phyloP scores from a whole-genome alignment of 1,139 yeast species.

The Lodderomyces metapsilosis region DNA sequence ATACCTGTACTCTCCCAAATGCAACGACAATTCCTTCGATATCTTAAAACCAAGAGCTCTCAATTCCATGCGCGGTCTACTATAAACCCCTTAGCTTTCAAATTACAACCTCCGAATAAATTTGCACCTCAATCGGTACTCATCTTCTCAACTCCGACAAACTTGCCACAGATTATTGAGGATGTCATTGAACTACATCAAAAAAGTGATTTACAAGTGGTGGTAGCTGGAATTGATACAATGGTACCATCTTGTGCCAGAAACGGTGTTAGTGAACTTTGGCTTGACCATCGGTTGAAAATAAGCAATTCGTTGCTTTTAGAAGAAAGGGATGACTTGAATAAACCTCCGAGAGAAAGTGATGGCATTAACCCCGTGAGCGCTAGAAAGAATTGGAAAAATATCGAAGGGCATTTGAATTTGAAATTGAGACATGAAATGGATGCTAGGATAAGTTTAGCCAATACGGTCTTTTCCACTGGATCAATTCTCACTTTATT shows the following conservation, averaged over 20 bases:
- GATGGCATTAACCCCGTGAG: slow-evolving; percentile 36
- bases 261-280: slow-evolving; percentile 48
- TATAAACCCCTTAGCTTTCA: slow-evolving; percentile 19
- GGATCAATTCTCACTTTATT: slow-evolving; percentile 38
- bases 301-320: slow-evolving; percentile 23
- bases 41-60: slow-evolving; percentile 3
- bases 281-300: slow-evolving; percentile 36
- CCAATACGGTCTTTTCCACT: slow-evolving; percentile 43
- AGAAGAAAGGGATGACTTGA: slow-evolving; percentile 25
- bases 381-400: slow-evolving; percentile 41
- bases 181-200: slow-evolving; percentile 31
- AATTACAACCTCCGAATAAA: slow-evolving; percentile 15
- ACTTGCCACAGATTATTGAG: slow-evolving; percentile 33
- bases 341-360: slow-evolving; percentile 23
- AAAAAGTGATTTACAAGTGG: slow-evolving; percentile 32
- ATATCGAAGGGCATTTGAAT: slow-evolving; percentile 25
- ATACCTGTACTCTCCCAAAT: background rate
- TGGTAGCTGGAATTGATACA: slow-evolving; percentile 52
- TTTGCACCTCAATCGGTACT: slow-evolving; percentile 25
- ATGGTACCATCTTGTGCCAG: slow-evolving; percentile 36
- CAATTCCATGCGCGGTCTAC: slow-evolving; percentile 17
- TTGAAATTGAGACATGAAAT: slow-evolving; percentile 16
- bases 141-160: slow-evolving; percentile 44
- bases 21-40: slow-evolving; percentile 5
- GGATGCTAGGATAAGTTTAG: slow-evolving; percentile 26